phyloP scores from a whole-genome alignment of 495 filamentous ascomycete species.

The Trichoderma erinaceum region DNA sequence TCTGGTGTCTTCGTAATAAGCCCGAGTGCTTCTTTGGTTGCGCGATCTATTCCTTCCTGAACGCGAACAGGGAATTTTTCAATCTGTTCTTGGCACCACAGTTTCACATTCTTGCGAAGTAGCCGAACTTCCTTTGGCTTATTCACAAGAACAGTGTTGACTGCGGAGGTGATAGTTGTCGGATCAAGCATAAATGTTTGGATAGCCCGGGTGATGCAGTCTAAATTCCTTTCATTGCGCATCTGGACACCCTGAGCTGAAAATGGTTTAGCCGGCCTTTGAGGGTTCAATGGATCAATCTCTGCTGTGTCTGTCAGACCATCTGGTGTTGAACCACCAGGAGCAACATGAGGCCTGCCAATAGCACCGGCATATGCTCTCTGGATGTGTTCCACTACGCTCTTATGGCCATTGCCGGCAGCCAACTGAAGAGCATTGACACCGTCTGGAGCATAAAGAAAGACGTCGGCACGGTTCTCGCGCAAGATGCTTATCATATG shows the following conservation, averaged over 20 bases:
- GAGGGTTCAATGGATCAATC: no score
- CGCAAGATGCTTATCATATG: conserved; percentile 24
- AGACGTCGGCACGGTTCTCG: conserved; percentile 25
- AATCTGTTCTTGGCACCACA: conserved; percentile 25
- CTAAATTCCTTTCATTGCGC: conserved; percentile 21
- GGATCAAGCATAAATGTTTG: conserved; percentile 32
- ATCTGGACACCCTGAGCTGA: conserved; percentile 17
- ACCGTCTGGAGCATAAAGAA: conserved; percentile 27
- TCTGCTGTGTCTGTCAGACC: no score
- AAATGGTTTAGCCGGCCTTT: no score
- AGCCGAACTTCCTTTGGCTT: conserved; percentile 24
- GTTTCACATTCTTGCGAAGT: conserved; percentile 12
- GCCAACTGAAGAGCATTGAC: conserved; percentile 29
- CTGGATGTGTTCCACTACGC: conserved; percentile 29
- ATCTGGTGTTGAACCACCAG: no score
- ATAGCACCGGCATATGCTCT: conserved; percentile 26
- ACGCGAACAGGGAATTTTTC: conserved; percentile 25
- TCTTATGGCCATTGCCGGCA: conserved; percentile 24
- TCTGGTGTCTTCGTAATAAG: conserved; percentile 15
- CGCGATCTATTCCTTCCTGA: conserved; percentile 20
- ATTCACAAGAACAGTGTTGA: conserved; percentile 22
- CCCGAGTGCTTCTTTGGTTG: not conserved
- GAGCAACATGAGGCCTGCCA: conserved; percentile 8
- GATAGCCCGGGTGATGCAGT: conserved; percentile 25
- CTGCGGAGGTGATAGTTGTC: conserved; percentile 29